Conservation (phyloP, 129 eudicot genomes). For the Ambrosia trifida region DNA sequence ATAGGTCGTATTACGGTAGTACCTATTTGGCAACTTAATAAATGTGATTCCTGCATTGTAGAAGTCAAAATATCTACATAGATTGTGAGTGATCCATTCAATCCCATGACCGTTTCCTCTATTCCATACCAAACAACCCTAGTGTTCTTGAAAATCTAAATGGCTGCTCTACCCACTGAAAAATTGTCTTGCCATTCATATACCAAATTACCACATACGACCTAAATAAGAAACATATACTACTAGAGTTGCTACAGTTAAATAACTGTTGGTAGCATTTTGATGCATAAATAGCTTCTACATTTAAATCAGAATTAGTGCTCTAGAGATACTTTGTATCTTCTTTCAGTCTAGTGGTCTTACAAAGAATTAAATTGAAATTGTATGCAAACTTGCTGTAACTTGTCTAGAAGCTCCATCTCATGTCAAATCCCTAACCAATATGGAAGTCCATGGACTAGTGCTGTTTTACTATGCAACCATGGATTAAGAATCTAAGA, state of each 20-base stretch:
- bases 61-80: neutral
- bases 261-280: neutral
- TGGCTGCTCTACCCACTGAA: neutral
- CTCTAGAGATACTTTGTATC: neutral
- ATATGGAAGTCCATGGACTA: neutral
- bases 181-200: neutral
- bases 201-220: neutral
- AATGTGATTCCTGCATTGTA: neutral
- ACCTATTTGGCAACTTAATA: neutral
- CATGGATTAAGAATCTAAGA: neutral
- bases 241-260: neutral
- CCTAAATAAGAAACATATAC: neutral
- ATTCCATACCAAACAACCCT: neutral
- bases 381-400: neutral
- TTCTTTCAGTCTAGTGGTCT: neutral
- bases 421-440: neutral
- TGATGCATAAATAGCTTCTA: neutral
- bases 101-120: neutral
- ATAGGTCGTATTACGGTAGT: neutral
- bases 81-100: neutral
- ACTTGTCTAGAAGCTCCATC: constrained; percentile 7
- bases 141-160: neutral
- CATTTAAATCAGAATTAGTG: constrained; percentile 12
- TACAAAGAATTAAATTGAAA: neutral
- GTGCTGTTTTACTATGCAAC: constrained; percentile 6